A percentile compares a stretch with the other conserved stretches of the same genome.
Evolutionary conservation across 352 stramenopile species (phyloP).

Genomic region (Phytopythium oedochilum): DNA sequence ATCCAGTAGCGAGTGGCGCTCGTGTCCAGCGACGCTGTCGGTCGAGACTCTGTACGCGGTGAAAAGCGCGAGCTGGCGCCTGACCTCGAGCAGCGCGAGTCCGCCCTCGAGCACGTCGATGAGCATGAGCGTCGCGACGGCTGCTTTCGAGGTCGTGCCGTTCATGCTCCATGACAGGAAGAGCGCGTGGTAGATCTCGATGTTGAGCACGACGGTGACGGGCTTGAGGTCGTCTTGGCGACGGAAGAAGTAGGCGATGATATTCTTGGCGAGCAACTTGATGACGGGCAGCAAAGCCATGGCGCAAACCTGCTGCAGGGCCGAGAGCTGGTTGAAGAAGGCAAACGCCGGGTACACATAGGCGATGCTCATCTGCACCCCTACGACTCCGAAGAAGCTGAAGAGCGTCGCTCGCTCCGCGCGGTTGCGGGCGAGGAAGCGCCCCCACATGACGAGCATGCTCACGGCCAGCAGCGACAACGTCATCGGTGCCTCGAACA

Average conservation of each 20-base stretch:
- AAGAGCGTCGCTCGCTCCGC: slow-evolving; percentile 11
- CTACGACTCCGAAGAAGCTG: not conserved
- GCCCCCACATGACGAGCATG: slow-evolving; percentile 19
- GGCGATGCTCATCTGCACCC: not conserved
- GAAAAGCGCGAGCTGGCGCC: not conserved
- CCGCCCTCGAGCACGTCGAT: slow-evolving; percentile 13
- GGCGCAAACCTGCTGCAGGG: slow-evolving; percentile 6
- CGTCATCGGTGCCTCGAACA: slow-evolving; percentile 14
- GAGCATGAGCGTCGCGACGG: slow-evolving; percentile 10
- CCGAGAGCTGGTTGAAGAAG: slow-evolving; percentile 9
- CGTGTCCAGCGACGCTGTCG: too few species aligned
- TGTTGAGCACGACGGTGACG: slow-evolving; percentile 19
- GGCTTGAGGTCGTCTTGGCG: slow-evolving; percentile 13
- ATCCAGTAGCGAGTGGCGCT: too few species aligned
- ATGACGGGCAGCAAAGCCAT: slow-evolving; percentile 14
- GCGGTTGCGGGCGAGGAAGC: slow-evolving; percentile 14
- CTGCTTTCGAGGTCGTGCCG: slow-evolving; percentile 8
- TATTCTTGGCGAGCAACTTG: slow-evolving; percentile 22
- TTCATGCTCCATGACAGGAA: slow-evolving; percentile 23
- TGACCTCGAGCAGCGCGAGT: slow-evolving; percentile 9
- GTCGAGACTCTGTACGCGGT: too few species aligned
- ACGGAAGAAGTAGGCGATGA: slow-evolving; percentile 11
- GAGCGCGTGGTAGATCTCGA: slow-evolving; percentile 20
- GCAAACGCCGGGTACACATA: slow-evolving; percentile 21
- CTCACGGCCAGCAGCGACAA: slow-evolving; percentile 11